A percentile compares a stretch with the other conserved stretches of the same genome.
These are phyloP conservation scores for Byssoonygena ceratinophila DNA, from an alignment of 2,329 filamentous ascomycete genomes.

Conservation along the genomic window DNA sequence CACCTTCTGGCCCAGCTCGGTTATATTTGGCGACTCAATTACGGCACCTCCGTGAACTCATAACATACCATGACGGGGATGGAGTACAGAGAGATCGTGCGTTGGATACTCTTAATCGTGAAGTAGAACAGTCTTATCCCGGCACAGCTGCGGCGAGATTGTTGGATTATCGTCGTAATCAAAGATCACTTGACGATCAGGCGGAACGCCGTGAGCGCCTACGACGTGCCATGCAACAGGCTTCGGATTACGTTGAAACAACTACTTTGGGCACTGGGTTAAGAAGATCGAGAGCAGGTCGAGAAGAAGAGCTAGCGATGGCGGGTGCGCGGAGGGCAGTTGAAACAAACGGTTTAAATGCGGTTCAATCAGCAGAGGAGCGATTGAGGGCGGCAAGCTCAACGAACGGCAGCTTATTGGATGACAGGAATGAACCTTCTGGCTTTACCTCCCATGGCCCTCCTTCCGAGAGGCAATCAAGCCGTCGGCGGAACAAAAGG, in stretches of 20 bases:
- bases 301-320: neutral
- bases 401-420: constrained; percentile 20
- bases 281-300: constrained; percentile 16
- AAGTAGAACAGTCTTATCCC: constrained; percentile 27
- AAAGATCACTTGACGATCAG: neutral
- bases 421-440: constrained; percentile 14
- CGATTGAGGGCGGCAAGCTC: neutral
- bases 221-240: neutral
- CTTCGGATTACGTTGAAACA: neutral
- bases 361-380: neutral
- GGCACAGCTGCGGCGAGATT: neutral
- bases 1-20: neutral
- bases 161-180: neutral
- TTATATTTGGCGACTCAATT: constrained; percentile 3
- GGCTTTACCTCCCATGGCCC: constrained; percentile 20
- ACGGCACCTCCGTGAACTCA: constrained; percentile 8
- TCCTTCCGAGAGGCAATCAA: constrained; percentile 16
- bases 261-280: neutral
- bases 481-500: constrained; percentile 44
- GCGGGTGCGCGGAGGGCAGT: neutral
- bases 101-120: constrained; percentile 32
- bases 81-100: constrained; percentile 18
- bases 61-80: neutral
- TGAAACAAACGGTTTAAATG: neutral
- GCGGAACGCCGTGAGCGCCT: neutral